Percentiles rank a stretch among this genome's conserved stretches.
These are phyloP conservation scores for Austroboletus eburneus DNA, from an alignment of 768 basidiomycete species.

Conservation along the genomic window DNA sequence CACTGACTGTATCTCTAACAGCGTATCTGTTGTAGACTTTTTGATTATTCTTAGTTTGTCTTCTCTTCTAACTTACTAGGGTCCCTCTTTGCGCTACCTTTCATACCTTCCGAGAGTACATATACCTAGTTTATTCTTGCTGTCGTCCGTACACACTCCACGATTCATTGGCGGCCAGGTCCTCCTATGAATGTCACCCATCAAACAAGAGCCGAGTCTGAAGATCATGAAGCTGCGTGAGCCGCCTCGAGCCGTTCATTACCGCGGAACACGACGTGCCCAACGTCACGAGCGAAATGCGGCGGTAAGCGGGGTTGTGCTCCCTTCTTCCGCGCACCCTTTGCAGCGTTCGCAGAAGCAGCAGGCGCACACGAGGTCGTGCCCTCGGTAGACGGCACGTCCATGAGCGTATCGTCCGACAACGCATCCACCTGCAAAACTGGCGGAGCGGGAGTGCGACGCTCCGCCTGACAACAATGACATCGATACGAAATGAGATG, in stretches of 20 bases:
- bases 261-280: conserved; percentile 67
- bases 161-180: not conserved
- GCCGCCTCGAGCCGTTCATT: conserved; percentile 40
- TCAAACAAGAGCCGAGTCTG: too few relatives aligned
- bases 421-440: conserved; percentile 11
- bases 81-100: conserved; percentile 1
- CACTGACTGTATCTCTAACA: conserved; percentile 12
- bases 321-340: conserved; percentile 11
- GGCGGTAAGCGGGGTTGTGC: conserved; percentile 45
- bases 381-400: not conserved
- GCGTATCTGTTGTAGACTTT: conserved; percentile 18
- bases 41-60: not conserved
- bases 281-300: conserved; percentile 57
- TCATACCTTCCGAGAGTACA: not conserved
- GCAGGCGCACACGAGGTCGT: not conserved
- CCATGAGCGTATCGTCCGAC: not conserved
- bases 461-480: conserved; percentile 49
- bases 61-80: not conserved
- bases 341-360: not conserved
- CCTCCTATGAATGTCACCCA: not conserved
- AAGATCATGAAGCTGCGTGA: not conserved
- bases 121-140: not conserved
- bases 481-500: conserved; percentile 60
- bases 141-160: not conserved
- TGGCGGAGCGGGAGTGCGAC: conserved; percentile 67